These are phyloP conservation scores for Viridothelium virens DNA, from an alignment of 495 filamentous ascomycete species.

Conservation along the genomic window DNA sequence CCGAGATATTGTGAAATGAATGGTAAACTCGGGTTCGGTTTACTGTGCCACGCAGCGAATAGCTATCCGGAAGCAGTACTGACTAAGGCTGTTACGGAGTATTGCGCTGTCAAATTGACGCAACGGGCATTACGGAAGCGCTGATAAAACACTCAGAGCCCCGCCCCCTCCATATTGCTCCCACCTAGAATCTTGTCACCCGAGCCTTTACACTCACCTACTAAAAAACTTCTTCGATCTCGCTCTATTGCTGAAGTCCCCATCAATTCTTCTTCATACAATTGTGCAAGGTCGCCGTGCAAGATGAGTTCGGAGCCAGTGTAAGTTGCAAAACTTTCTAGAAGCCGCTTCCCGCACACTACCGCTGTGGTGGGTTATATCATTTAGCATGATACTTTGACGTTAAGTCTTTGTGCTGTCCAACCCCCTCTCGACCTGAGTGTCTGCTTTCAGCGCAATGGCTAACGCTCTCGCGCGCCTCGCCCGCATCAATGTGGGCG, in stretches of 20 bases:
- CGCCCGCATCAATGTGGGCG: slow-evolving; percentile 70
- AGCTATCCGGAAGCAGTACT: not conserved
- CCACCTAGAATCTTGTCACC: not conserved
- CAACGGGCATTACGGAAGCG: slow-evolving; percentile 7
- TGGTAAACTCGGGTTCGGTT: too few species aligned
- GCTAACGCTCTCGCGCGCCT: slow-evolving; percentile 74
- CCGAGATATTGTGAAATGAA: not conserved
- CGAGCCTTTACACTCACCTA: not conserved
- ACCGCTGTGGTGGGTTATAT: not conserved
- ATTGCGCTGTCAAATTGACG: not conserved
- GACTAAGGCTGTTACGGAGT: not conserved
- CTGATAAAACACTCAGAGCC: not conserved
- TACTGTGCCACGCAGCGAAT: not conserved
- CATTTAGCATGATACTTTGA: not conserved
- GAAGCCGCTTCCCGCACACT: not conserved
- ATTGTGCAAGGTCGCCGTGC: not conserved
- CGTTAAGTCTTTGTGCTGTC: not conserved
- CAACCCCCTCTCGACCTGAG: not conserved
- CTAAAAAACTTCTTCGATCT: not conserved
- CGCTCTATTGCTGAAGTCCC: not conserved
- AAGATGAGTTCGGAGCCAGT: slow-evolving; percentile 10
- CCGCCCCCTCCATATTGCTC: not conserved
- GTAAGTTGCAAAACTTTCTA: not conserved
- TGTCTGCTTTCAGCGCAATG: slow-evolving; percentile 22
- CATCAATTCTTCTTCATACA: not conserved